Base-by-base conservation (phyloP, 1,284 basidiomycete genomes). In the Trichosporon sp. region DNA sequence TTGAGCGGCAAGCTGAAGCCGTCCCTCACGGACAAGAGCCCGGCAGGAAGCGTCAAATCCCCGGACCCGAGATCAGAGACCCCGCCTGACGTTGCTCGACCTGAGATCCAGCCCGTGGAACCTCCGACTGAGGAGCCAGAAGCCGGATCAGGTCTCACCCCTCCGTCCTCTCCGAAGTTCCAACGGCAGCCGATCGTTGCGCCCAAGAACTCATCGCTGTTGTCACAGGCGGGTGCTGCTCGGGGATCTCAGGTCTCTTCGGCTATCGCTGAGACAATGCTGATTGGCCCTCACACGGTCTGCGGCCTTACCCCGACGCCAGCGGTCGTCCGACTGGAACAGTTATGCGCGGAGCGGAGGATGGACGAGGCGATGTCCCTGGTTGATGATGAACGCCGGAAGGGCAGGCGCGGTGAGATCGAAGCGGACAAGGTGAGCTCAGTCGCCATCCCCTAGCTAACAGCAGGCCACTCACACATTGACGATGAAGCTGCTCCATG, bases 351-450 rank as follows among this genome's bases (percentile, higher is more conserved):
- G 7, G 79, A 80, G 63, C 76, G 80, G 10, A 74, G 76, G n/a
- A 77, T 82, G 26, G 80, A 83, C 21, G 84, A 86, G 32, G 84
- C 83, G 4, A 79, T 81, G 6, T 71, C 71, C 0, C 68, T 85
- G 14, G 83, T 85, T 0, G 81, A 84, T 61, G 80, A 82, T 4
- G 81, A 82, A 38, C 73, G 81, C 38, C 73, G 81, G 54, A 78
- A 73, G 37, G 80, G 80, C 10, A 74, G 82, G 38, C 70, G 81
- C 61, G 78, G 83, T 5, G 78, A 82, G 69, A 73, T 83, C 31
- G 80, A 82, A 32, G 76, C 73, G 8, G 81, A 84, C 71, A 82
- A 81, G 74, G 78, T 79, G 64, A 73, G 64, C 37, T 31, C 32
- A 65, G 26, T 1, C 1, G 46, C 16, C 51, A 6, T 6, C 19